These are phyloP conservation scores for Camellia granthamiana DNA, from an alignment of 148 eudicot species.

Conservation along the genomic window DNA sequence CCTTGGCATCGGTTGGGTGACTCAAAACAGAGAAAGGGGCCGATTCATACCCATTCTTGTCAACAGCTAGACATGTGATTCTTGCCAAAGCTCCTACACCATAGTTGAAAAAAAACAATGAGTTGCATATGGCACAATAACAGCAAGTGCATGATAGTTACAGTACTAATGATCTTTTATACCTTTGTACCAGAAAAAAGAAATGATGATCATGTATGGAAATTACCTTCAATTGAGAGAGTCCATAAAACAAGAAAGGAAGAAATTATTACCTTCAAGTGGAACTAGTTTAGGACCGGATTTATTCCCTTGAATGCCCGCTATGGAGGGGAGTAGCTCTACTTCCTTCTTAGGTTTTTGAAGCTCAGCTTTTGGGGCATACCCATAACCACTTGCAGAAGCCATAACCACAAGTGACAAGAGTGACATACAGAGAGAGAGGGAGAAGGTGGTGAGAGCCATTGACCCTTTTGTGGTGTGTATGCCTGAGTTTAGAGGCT, in stretches of 20 bases:
- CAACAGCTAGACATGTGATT: slow-evolving; percentile 32
- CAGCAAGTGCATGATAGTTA: too few species aligned
- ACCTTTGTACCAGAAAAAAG: not conserved
- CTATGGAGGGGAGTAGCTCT: slow-evolving; percentile 2
- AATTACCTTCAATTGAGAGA: too few species aligned
- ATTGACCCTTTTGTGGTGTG: not conserved
- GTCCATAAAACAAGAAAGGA: too few species aligned
- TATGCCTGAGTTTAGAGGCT: not conserved
- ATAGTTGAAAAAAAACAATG: not conserved
- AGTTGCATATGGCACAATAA: not conserved
- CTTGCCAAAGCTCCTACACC: slow-evolving; percentile 34
- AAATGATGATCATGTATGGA: not conserved
- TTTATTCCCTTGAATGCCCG: slow-evolving; percentile 35
- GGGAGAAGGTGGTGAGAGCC: too few species aligned
- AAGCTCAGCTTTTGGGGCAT: not conserved
- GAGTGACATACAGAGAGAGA: too few species aligned
- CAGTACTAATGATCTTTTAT: not conserved
- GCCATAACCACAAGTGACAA: too few species aligned
- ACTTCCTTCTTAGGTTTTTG: not conserved
- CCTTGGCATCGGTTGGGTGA: slow-evolving; percentile 35
- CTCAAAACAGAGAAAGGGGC: slow-evolving; percentile 34
- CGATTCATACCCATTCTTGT: slow-evolving; percentile 33
- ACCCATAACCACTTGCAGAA: not conserved
- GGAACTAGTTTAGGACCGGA: slow-evolving; percentile 32
- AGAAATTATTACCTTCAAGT: slow-evolving; percentile 23